phyloP scores from a whole-genome alignment of 139 green algal species.

The Penium margaritaceum region DNA sequence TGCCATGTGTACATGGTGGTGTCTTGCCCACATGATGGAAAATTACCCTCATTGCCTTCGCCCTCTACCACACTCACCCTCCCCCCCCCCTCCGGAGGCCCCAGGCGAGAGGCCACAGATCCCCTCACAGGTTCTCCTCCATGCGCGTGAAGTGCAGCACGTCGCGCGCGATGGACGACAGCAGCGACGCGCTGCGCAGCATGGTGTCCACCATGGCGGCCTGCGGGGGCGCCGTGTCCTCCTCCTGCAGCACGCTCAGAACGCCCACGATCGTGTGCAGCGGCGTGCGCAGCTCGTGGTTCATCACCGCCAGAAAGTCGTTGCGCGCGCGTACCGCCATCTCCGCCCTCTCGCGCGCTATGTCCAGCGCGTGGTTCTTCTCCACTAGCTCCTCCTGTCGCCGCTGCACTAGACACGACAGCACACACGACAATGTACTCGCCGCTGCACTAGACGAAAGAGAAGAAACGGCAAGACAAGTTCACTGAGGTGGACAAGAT shows the following conservation, averaged over 20 bases:
- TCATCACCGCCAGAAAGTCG: constrained; percentile 44
- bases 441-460: no score
- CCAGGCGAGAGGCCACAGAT: no score
- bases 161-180: constrained; percentile 42
- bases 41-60: no score
- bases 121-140: no score
- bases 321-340: constrained; percentile 25
- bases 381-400: constrained; percentile 13
- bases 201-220: constrained; percentile 31
- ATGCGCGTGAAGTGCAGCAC: constrained; percentile 44
- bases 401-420: constrained; percentile 8
- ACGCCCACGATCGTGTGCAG: constrained; percentile 32
- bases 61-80: no score
- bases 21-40: no score
- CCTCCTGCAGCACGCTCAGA: constrained; percentile 21
- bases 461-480: no score
- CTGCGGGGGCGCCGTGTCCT: constrained; percentile 19
- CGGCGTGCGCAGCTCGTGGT: constrained; percentile 39
- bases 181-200: constrained; percentile 9
- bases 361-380: constrained; percentile 28
- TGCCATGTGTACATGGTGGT: no score
- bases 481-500: no score
- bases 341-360: constrained; percentile 15
- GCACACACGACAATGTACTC: no score
- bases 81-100: no score